phyloP scores from a whole-genome alignment of 2,329 filamentous ascomycete species.

The Pseudopithomyces maydicus region DNA sequence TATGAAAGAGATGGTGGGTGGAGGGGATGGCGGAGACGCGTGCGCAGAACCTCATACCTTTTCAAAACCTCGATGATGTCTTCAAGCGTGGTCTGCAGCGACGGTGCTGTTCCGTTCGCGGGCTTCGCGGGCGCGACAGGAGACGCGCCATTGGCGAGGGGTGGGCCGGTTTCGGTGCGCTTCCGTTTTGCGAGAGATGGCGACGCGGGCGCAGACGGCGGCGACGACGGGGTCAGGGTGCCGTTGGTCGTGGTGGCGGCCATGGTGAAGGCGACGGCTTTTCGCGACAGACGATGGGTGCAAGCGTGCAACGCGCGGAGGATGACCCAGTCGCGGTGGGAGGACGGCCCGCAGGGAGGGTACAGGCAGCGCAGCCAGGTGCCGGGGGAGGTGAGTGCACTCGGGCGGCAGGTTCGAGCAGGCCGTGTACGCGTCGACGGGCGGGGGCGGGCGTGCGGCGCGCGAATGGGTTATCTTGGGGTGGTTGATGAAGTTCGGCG shows the following conservation, averaged over 20 bases:
- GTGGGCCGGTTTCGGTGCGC: constrained; percentile 44
- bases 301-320: constrained; percentile 41
- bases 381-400: constrained; percentile 19
- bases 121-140: constrained; percentile 21
- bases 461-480: background rate
- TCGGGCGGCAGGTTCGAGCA: background rate
- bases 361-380: constrained; percentile 16
- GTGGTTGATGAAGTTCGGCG: constrained; percentile 30
- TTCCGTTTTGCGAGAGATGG: constrained; percentile 51
- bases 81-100: constrained; percentile 38
- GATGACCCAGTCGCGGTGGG: constrained; percentile 20
- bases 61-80: constrained; percentile 51
- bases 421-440: background rate
- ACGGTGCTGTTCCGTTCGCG: constrained; percentile 25
- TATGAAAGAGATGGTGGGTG: background rate
- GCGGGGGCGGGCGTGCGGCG: constrained; percentile 4
- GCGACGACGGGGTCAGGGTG: constrained; percentile 40
- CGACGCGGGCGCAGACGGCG: constrained; percentile 31
- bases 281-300: constrained; percentile 39
- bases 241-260: constrained; percentile 42
- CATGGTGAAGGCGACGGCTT: constrained; percentile 32
- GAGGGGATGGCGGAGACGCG: background rate
- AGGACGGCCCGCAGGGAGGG: constrained; percentile 13
- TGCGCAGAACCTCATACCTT: constrained; percentile 33
- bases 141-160: constrained; percentile 36